Evolutionary conservation across 2,329 filamentous ascomycete genomes (phyloP), one percentile per base, ranked within the genome.

Genomic region (Paecilomyces fulvus): DNA sequence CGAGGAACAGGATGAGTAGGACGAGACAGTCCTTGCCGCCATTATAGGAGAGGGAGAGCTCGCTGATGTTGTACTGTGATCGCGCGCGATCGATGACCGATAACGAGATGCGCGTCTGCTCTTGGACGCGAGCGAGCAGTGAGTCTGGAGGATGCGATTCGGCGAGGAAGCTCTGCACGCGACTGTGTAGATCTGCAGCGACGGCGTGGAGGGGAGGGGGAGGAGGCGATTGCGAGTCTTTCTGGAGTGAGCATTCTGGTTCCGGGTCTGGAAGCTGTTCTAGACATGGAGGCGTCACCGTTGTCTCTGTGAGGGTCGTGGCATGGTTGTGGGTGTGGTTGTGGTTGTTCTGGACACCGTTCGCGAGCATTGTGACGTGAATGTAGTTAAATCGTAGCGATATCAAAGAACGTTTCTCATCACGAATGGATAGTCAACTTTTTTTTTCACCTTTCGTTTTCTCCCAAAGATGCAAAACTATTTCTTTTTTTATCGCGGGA

Each of bases 11-110:
- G 66, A 96, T 82, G 6, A 97, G 80, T 17, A 97, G 84, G 54
- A 97, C 92, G 17, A 97, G 87, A 67, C 92, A 97, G 79, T 97
- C 94, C 73, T 99, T 99, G 59, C 94, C 94, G 68, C 94, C 94
- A 66, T 99, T 99, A 76, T 96, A 99, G 56, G 92, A 95, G 61
- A 97, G 80, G 4, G 92, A 90, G 59, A 97, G 81, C 69, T 95
- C 82, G 57, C 87, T 80, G 60, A 88, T 82, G 86, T 81, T 81
- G 72, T 96, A 97, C 67, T 80, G 81, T 60, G 83, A 74, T 67
- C 96, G 77, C 12, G 92, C 89, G 65, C 90, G 82, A 59, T 84
- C 81, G 57, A 96, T 84, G 21, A 96, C 85, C 21, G 74, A 79
- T 66, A 95, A 79, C 23, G 90, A 87, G 54, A 83, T 77, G 59